phyloP scores from a whole-genome alignment of 83 land plant genomes.

The Isoetes engelmannii region DNA sequence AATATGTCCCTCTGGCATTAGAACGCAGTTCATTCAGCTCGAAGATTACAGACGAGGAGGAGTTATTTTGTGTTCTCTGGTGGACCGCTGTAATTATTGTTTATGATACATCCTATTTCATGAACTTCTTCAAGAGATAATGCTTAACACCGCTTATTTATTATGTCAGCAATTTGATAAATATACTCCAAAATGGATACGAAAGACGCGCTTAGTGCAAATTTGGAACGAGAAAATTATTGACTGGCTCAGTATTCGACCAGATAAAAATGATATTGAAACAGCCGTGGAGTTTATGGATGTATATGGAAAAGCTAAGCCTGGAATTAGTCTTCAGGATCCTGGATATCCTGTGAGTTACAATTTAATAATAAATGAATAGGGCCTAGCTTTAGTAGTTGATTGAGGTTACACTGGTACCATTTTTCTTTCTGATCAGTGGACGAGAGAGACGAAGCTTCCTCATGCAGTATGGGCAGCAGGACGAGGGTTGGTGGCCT shows the following conservation, averaged over 20 bases:
- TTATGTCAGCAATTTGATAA: slow-evolving; percentile 14
- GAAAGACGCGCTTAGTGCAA: slow-evolving; percentile 15
- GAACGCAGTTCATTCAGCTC: slow-evolving; percentile 21
- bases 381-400: neutral
- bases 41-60: slow-evolving; percentile 35
- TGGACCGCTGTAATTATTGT: slow-evolving; percentile 17
- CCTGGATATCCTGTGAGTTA: slow-evolving; percentile 24
- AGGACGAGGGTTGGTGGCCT: slow-evolving; percentile 83
- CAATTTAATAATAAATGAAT: neutral
- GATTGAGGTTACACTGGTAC: neutral
- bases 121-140: neutral
- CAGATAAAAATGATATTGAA: slow-evolving; percentile 31
- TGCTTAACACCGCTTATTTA: neutral
- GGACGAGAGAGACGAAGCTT: slow-evolving; percentile 78
- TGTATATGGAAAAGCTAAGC: slow-evolving; percentile 21
- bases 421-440: slow-evolving; percentile 27
- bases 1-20: slow-evolving; percentile 27
- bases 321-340: slow-evolving; percentile 28
- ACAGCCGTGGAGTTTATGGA: slow-evolving; percentile 34
- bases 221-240: slow-evolving; percentile 26
- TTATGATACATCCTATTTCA: neutral
- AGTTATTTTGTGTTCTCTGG: slow-evolving; percentile 20
- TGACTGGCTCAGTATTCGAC: slow-evolving; percentile 29
- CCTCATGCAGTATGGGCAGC: slow-evolving; percentile 99
- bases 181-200: slow-evolving; percentile 29